Conservation (phyloP, 768 basidiomycete genomes). For the Suillus americanus region DNA sequence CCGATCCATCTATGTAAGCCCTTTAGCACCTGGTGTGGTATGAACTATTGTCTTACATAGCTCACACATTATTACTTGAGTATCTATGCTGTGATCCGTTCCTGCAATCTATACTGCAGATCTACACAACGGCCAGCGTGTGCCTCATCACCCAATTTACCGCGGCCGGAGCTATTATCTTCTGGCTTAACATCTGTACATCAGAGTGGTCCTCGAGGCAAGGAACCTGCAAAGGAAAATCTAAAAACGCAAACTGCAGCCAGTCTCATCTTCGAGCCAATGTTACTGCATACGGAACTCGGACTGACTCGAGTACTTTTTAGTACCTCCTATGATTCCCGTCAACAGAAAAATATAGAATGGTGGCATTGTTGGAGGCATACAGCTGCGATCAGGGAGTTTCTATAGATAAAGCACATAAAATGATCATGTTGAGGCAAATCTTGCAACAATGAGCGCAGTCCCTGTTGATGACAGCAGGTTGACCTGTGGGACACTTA, state of each 20-base stretch:
- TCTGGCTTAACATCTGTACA: background rate
- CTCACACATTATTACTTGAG: background rate
- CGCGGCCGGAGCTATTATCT: background rate
- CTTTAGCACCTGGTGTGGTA: background rate
- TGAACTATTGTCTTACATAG: background rate
- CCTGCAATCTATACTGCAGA: background rate
- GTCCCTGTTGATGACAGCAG: slow-evolving; percentile 42
- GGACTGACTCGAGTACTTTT: background rate
- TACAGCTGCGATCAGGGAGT: background rate
- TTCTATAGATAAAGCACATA: background rate
- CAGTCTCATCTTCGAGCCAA: background rate
- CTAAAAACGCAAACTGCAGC: background rate
- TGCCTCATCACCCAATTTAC: background rate
- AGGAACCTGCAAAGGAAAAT: background rate
- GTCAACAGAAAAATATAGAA: background rate
- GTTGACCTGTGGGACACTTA: slow-evolving; percentile 37
- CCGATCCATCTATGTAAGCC: background rate
- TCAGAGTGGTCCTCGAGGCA: background rate
- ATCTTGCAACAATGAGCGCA: slow-evolving; percentile 32
- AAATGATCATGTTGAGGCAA: slow-evolving; percentile 25
- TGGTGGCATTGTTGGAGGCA: background rate
- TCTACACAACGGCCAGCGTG: background rate
- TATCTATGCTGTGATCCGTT: background rate
- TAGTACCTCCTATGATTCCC: background rate
- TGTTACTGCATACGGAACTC: background rate